Evolutionary conservation across 2,329 filamentous ascomycete species (phyloP), one percentile per base, ranked within the genome.

Genomic region (Penicillium sp.): DNA sequence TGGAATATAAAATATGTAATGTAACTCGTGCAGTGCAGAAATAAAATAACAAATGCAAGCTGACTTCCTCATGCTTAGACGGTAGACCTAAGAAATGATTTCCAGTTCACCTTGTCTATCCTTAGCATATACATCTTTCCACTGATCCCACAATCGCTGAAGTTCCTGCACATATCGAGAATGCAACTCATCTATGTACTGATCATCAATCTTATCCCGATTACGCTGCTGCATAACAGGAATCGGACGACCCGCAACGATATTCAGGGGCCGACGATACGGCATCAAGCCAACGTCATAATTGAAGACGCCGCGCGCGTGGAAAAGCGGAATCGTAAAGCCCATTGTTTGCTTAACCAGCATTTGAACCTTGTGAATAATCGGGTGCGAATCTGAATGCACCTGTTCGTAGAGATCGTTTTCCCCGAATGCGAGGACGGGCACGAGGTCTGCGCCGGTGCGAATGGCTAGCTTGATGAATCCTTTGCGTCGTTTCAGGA

Each of bases 221-320:
- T 81, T 76, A 57, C 82, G 78, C 46, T 81, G 73, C 66, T 82
- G 81, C 47, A 83, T 77, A 5, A 96, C 88, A 58, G 81, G 79
- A 57, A 97, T 91, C 0, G 93, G 92, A 48, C 84, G 82, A 3
- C 93, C 93, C 13, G 96, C 90, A 11, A 99, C 92, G 44, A 97
- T 85, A 69, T 97, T 94, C 55, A 99, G 79, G 10, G 91, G 88
- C 47, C 87, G 82, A 11, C 94, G 86, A 72, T 97, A 97, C 0
- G 94, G 94, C 90, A 97, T 92, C 66, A 97, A 78, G 3, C 94
- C 94, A 13, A 97, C 91, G 71, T 99, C 94, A 70, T 99, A 97
- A 74, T 99, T 99, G 77, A 97, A 96, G 36, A 97, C 87, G 11
- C 93, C 93, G 23, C 92, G 79, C 2, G 92, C 93, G 71, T 96